Base-by-base conservation (phyloP, 352 stramenopile genomes). In the Globisporangium abappressorium region DNA sequence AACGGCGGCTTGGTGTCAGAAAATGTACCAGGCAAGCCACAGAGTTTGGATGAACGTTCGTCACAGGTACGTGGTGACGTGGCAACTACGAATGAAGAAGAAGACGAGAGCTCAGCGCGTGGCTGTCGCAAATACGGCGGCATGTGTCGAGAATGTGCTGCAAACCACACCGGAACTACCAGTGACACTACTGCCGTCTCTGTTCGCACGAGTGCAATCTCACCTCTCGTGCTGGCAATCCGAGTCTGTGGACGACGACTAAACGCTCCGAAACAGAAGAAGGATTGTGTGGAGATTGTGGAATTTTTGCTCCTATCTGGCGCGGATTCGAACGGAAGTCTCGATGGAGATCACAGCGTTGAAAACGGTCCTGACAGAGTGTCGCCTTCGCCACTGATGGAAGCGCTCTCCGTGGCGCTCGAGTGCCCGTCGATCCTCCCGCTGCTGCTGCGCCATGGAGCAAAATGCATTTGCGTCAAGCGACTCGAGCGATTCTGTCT, bases 201-300 rank as follows among this genome's bases (percentile, higher is more conserved):
- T 38, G 20, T n/a, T 2, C 34, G 5, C 5, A 36, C 1, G 4
- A 12, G 15, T 0, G 22, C 34, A 12, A 26, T 70, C 0, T 65
- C 80, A 7, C 69, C 76, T 18, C 66, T 90, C 5, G 15, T 74
- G 12, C 49, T 84, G 18, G 78, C 76, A 11, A 57, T 88, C 26
- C 78, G 73, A 5, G 20, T 65, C 58, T 81, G 77, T 9, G 5
- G 15, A 12, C 33, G 38, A 20, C 22, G 33, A n/a, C 24, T 5
- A 43, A 43, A 43, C 36, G 36, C 51, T 51, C 15, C 8, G 54
- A 6, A 30, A 30, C 20, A n/a, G 4, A 28, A 20, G 43, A 46
- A 33, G 2, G 30, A 41, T 33, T 70, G 71, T 11, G 12, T 74
- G 4, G 36, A 26, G 3, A 78, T 87, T 55, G 68, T 81, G 18